Evolutionary conservation across 2,329 filamentous ascomycete species (phyloP).

Genomic region (Pseudogymnoascus sp.): DNA sequence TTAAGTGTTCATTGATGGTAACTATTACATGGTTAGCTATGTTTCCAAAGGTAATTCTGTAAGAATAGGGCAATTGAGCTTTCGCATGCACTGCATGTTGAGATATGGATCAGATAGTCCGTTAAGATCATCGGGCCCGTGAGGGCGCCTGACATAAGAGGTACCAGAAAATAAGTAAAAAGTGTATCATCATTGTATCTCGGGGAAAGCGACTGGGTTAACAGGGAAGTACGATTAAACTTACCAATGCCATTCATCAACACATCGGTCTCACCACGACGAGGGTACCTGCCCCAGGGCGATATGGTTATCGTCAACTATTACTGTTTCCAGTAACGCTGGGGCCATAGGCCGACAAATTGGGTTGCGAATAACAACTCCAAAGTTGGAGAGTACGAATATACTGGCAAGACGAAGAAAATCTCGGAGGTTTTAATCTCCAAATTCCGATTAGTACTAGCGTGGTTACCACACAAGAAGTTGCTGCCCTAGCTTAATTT

Average conservation of each 20-base stretch:
- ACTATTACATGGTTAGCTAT: constrained; percentile 7
- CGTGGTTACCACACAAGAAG: neutral
- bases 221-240: neutral
- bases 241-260: neutral
- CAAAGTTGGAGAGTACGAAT: neutral
- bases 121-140: constrained; percentile 68
- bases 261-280: neutral
- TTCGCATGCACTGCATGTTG: constrained; percentile 10
- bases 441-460: constrained; percentile 5
- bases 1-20: neutral
- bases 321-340: neutral
- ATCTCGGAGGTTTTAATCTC: neutral
- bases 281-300: neutral
- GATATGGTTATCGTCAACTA: neutral
- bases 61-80: neutral
- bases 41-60: neutral
- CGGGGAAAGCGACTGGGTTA: neutral
- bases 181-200: constrained; percentile 63
- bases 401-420: neutral
- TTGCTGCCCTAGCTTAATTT: constrained; percentile 9
- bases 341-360: neutral
- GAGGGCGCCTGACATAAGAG: constrained; percentile 80
- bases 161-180: constrained; percentile 78
- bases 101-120: constrained; percentile 64
- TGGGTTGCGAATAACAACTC: neutral